Base-by-base conservation (phyloP, 345 rosid genomes). In the Boechera retrofracta region DNA sequence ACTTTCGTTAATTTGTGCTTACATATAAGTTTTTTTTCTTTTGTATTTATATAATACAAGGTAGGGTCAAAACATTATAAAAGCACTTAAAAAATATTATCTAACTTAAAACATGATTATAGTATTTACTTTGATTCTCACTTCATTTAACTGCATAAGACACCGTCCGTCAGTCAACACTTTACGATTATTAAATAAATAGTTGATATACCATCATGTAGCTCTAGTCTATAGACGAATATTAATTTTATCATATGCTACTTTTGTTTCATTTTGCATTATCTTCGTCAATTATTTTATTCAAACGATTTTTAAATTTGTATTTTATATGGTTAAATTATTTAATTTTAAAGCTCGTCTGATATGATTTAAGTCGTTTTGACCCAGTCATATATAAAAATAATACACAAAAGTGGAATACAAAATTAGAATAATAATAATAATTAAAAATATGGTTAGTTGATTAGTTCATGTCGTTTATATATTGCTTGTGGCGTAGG, bases 1-100 rank as follows among this genome's bases (percentile, higher is more conserved):
- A 33, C 81, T 72, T 78, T 72, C 77, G 61, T 32, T 72, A 24
- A 36, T 38, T 47, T 64, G 77, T 64, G 60, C 47, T 55, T 44
- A 12, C 13, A 21, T 41, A 31, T 5, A 18, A 21, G 5, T 5
- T 45, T 44, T 13, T 45, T 45, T 2, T 45, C 12, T 3, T 5
- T 13, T 5, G 5, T 45, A 44, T 45, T 12, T 15, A 45, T 45
- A 7, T 44, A n/a, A 44, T 16, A n/a, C 1, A 8, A 18, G 38
- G 10, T 29, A 57, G 61, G 71, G 72, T 77, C 61, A 77, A 70
- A 13, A 77, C 66, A 64, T 56, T 56, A 29, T 7, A 77, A 11
- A 75, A 68, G 12, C 11, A 60, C 33, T 38, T 75, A 10, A 47
- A 53, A 52, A 61, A 4, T 42, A 60, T n/a, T 57, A 32, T 1